Conservation (phyloP, 2,329 filamentous ascomycete genomes). For the Onygenales sp. region DNA sequence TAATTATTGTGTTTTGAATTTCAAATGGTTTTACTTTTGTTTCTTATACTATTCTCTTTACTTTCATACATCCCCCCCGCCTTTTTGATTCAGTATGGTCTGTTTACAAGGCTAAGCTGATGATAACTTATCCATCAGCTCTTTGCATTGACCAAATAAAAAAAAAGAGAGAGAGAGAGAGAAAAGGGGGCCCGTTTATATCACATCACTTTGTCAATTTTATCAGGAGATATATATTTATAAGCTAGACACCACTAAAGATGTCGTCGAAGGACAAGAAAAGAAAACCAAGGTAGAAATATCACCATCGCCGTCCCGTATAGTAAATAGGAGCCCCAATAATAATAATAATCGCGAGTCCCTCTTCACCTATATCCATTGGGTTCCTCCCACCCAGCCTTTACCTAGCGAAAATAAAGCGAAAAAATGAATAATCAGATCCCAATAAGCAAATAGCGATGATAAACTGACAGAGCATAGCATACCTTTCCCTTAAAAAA, state of each 20-base stretch:
- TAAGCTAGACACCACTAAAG: no score
- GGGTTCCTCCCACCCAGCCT: not conserved
- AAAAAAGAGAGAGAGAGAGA: no score
- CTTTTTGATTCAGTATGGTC: no score
- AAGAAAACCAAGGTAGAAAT: not conserved
- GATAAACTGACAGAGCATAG: not conserved
- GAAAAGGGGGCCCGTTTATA: no score
- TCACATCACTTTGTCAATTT: no score
- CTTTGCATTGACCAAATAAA: no score
- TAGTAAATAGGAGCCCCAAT: not conserved
- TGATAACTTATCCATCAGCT: no score
- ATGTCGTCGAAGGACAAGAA: not conserved
- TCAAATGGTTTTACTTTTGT: no score
- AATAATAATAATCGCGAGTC: not conserved
- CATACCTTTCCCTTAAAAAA: not conserved
- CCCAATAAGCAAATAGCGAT: not conserved
- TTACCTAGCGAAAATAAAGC: not conserved
- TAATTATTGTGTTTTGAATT: not conserved
- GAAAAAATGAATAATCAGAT: not conserved
- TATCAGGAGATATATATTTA: no score
- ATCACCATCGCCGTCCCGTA: not conserved
- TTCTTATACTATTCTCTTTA: no score
- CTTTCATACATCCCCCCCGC: no score
- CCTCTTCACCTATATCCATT: not conserved
- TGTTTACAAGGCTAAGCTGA: no score